Evolutionary conservation across 805 yeast species (phyloP), one percentile per base, ranked within the genome.

Genomic region (Metschnikowia gelsemii): DNA sequence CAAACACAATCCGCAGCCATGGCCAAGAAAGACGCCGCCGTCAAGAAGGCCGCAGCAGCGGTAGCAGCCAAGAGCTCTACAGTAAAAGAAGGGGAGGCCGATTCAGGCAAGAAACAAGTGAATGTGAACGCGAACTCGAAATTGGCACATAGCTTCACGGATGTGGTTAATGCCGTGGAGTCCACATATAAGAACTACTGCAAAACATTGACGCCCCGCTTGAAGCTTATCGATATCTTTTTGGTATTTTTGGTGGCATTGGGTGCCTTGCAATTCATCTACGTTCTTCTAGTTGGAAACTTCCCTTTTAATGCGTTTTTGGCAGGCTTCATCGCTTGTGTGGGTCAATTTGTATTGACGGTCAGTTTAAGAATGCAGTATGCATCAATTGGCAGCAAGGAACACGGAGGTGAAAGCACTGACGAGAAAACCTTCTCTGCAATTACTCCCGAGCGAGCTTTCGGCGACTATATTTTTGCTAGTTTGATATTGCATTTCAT

Each of bases 231-330:
- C 51, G 98, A 93, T 61, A 52, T 74, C 11, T 93, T 90, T 58
- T 73, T 91, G 57, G 77, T 62, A 19, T 89, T 86, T 51, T 65
- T 91, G 44, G 90, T 91, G 13, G 63, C 70, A 0, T 69, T 87
- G 45, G 99, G 96, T 1, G 66, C 76, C 1, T 63, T 86, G 21
- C 98, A 93, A 65, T 88, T 89, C 58, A 66, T 72, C 3, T 91
- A 89, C 63, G 85, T 86, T 51, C 52, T 82, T 30, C 46, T 88
- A 11, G 79, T 89, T 33, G 96, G 97, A 26, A 87, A 79, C 55
- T 93, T 84, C 76, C 99, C 99, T 13, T 93, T 93, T 76, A 93
- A 93, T 66, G 98, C 96, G 18, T 93, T 93, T 60, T 73, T 93
- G 45, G 91, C 96, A 16, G 98, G 98, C 1, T 93, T 93, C 60